Evolutionary conservation across 2,329 filamentous ascomycete genomes (phyloP).

Genomic region (Trichoderma atroviride): DNA sequence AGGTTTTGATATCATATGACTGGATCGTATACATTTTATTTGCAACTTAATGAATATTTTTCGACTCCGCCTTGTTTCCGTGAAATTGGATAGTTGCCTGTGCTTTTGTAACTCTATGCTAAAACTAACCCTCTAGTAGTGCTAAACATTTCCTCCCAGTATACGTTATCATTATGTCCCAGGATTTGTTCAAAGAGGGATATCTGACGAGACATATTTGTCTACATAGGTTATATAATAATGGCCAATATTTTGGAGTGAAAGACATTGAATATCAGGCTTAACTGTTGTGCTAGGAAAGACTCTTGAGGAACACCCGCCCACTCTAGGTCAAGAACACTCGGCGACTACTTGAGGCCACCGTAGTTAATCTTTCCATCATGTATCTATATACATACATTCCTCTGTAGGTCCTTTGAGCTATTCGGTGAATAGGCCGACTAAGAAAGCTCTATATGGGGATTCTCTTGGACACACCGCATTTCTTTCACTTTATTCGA

Average conservation of each 20-base stretch:
- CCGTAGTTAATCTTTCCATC: too few relatives aligned
- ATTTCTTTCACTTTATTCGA: not conserved
- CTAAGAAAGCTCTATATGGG: not conserved
- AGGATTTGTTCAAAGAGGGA: not conserved
- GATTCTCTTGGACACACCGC: not conserved
- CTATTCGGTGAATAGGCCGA: not conserved
- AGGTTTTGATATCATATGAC: conserved; percentile 46
- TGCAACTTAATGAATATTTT: conserved; percentile 33
- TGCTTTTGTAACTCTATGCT: not conserved
- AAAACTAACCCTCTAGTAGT: not conserved
- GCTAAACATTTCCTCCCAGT: too few relatives aligned
- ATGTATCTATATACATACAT: not conserved
- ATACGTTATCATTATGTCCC: too few relatives aligned
- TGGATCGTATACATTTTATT: conserved; percentile 55
- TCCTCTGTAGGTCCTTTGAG: not conserved
- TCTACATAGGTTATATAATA: too few relatives aligned
- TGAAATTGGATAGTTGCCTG: not conserved
- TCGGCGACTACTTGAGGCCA: too few relatives aligned
- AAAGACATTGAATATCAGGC: too few relatives aligned
- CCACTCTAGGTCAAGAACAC: too few relatives aligned
- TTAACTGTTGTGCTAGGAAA: too few relatives aligned
- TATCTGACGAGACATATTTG: too few relatives aligned
- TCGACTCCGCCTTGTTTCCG: not conserved
- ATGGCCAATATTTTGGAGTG: too few relatives aligned
- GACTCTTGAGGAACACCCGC: too few relatives aligned